Base-by-base conservation (phyloP, 176 grass and related monocot genomes). In the Avena eriantha region DNA sequence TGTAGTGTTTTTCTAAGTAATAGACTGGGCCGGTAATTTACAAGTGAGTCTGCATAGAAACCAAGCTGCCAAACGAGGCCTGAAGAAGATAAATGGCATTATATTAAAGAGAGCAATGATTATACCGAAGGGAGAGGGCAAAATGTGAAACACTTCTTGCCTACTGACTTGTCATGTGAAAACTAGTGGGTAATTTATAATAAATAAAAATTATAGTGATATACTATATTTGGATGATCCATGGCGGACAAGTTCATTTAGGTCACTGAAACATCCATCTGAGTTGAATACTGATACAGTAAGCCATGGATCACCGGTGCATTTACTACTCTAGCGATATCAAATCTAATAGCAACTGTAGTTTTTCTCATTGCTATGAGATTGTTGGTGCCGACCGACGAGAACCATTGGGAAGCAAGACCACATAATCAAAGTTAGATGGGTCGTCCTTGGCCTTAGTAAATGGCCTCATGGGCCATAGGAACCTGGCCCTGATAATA, bases 341-440 rank as follows among this genome's bases (percentile, higher is more conserved):
- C 59, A 26, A 63, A 63, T 63, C 22, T 26, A 63, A 22, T 63
- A 63, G 59, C 59, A 63, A 63, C 4, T 63, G 59, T 63, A 63
- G 10, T 63, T 26, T 26, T 21, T 63, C 10, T 63, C 59, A 63
- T 26, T 26, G 59, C 0, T 4, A 0, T 14, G 23, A 63, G 59
- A 63, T 24, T 63, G 23, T 26, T 61, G 58, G 58, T 61, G 58
- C n/a, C 9, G 10, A 23, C n/a, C n/a, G n/a, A 61, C n/a, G 10
- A 61, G 58, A 61, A n/a, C n/a, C 58, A 61, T 4, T 61, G 59
- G 59, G 59, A 10, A 63, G 22, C 10, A 63, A 63, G 23, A 26
- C 22, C 59, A 63, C 59, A 63, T 12, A 63, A 63, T 63, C 59
- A 63, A 63, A 26, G 59, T 63, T 63, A 26, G 59, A 63, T 63